Evolutionary conservation across 2,329 filamentous ascomycete species (phyloP).

Genomic region (Trichophyton rubrum): DNA sequence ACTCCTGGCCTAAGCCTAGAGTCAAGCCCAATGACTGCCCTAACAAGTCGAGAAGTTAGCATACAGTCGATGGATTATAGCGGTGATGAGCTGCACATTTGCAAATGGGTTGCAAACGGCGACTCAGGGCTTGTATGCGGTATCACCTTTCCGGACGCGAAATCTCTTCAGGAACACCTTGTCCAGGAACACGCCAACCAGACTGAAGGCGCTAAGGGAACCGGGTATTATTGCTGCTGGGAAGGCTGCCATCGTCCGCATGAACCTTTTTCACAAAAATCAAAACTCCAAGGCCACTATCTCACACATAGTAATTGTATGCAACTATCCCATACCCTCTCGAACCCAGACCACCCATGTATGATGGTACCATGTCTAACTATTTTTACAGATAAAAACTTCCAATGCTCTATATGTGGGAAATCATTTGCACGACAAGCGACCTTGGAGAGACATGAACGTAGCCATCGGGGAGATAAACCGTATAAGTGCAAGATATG

Average conservation of each 20-base stretch:
- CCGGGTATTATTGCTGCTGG: slow-evolving; percentile 35
- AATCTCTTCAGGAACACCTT: slow-evolving; percentile 31
- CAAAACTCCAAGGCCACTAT: slow-evolving; percentile 34
- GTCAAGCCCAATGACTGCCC: slow-evolving; percentile 23
- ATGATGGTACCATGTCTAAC: background rate
- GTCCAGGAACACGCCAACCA: slow-evolving; percentile 27
- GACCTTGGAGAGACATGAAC: slow-evolving; percentile 33
- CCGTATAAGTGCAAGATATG: slow-evolving; percentile 31
- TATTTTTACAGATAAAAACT: slow-evolving; percentile 27
- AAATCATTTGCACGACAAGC: slow-evolving; percentile 33
- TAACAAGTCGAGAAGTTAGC: slow-evolving; percentile 25
- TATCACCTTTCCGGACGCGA: slow-evolving; percentile 24
- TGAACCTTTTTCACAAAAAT: slow-evolving; percentile 35
- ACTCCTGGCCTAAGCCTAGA: slow-evolving; percentile 10
- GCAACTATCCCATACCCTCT: slow-evolving; percentile 6
- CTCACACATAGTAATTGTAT: slow-evolving; percentile 34
- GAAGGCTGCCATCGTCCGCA: slow-evolving; percentile 31
- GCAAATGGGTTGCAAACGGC: slow-evolving; percentile 24
- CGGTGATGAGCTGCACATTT: slow-evolving; percentile 29
- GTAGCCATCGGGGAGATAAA: slow-evolving; percentile 34
- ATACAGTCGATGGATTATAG: slow-evolving; percentile 17
- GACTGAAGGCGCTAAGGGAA: slow-evolving; percentile 27
- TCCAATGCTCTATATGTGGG: slow-evolving; percentile 30
- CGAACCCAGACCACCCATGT: background rate
- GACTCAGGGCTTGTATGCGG: slow-evolving; percentile 21